Evolutionary conservation across 192 early-diverging fungal genomes (phyloP), one percentile per base, ranked within the genome.

Genomic region (Coemansia sp.): DNA sequence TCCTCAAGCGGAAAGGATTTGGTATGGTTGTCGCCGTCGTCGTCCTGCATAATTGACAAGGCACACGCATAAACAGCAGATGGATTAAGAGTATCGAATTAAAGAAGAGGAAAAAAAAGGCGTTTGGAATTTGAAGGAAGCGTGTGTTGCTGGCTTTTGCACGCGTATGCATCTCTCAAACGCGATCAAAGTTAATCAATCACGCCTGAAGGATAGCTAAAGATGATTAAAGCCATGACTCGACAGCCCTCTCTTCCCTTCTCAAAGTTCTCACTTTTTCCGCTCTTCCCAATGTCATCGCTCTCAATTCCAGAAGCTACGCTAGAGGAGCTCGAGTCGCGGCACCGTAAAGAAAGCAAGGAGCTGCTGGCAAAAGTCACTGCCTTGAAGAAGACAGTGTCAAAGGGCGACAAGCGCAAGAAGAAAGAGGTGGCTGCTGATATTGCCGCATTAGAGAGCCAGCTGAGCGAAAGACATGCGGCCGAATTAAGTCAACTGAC

Each of bases 331-430:
- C 73, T 96, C 38, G 70, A 83, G 62, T 77, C 89, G 3, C 80
- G 93, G 44, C 96, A 97, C 68, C 87, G 91, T 47, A 87, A 86
- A 49, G 95, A 97, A 70, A 85, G 87, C 44, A 92, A 90, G 57
- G 91, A 93, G 29, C 86, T 97, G 22, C 76, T 82, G 12, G 89
- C 86, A 12, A 88, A 80, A 41, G 84, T 92, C 22, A 93, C 89
- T 0, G 85, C 78, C 1, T 78, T 97, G n/a, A 94, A 93, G 66
- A 94, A 92, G 79, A 76, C 90, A 0, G 90, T 89, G 31, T 85
- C 88, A 43, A 90, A 92, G 47, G 90, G 89, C 49, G 89, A 95
- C 84, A 97, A 97, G 86, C 88, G 90, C 79, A 96, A 95, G 74
- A 85, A 85, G 53, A 98, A 97, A 85, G 92, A 97, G 70, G 90